Base-by-base conservation (phyloP, 2,329 filamentous ascomycete genomes). In the Incumbomyces delicatus region DNA sequence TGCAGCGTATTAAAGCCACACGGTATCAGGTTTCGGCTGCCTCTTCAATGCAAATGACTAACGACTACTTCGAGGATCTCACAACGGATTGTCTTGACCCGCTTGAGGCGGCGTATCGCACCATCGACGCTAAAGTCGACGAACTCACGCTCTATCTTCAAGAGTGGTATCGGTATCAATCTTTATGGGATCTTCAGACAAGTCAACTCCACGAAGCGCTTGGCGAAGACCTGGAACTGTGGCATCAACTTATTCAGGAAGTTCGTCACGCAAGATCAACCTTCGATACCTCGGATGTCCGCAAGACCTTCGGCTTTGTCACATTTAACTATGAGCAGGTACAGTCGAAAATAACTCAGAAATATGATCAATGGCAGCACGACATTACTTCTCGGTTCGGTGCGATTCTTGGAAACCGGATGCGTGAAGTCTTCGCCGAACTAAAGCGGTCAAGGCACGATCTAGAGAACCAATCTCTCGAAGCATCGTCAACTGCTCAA, bases 291-390 rank as follows among this genome's bases (percentile, higher is more conserved):
- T 94, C 90, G 7, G 92, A 95, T 62, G 87, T 94, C 54, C 92
- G 84, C 64, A 84, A 86, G 33, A 85, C 84, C 1, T 98, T 99
- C 62, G 92, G 92, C 3, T 90, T 94, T 64, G 81, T 96, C 45
- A 87, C 85, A 3, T 88, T 99, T 60, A 90, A 98, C 63, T 98
- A 98, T 60, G 92, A 96, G 59, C 94, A 98, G 65, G 92, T 98
- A 0, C 94, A 98, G 66, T 87, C 90, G 48, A 95, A 95, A 66
- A 92, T 99, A 64, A 98, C 96, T 60, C 87, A 88, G 58, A 98
- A 96, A 65, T 99, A 98, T 62, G 94, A 99, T 62, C 90, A 96
- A 64, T 98, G 94, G 92, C 92, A 99, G 65, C 87, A 95, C 58
- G 92, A 99, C 55, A 94, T 98, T 46, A 74, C 96, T 32, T 78